Evolutionary conservation across 2,329 filamentous ascomycete species (phyloP), one percentile per base, ranked within the genome.

Genomic region (Leptographium lundbergii): DNA sequence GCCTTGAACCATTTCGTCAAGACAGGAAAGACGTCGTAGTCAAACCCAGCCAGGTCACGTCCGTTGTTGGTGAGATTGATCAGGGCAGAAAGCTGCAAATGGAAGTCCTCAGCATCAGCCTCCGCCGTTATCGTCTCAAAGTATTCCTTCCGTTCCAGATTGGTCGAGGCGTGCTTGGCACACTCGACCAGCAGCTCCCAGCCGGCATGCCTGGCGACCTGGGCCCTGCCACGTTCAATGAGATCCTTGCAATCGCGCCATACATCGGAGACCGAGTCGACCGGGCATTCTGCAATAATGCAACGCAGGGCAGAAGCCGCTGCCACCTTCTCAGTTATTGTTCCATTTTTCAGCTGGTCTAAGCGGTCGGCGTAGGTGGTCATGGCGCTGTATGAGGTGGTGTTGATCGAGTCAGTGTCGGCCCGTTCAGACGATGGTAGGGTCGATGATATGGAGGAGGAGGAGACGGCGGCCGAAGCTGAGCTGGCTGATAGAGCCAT

Each of bases 241-340:
- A 88, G 73, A 65, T 87, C 84, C 67, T 84, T 85, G 53, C 77
- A 82, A 17, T 82, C 81, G 63, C 82, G 79, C 82, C 85, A 88
- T 59, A 88, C 84, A 53, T 82, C 79, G 55, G 81, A 73, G 14
- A 84, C 77, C 6, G 80, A 77, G 60, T 78, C 79, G 32, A 85
- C 71, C 6, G 82, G 80, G 65, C 81, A 82, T 62, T 85, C 81
- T 36, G 77, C 70, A 39, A 86, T 75, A 60, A 79, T 75, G 65
- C 76, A 71, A 50, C 80, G 78, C 48, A 87, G 71, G n/a, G 77
- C 74, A 59, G 77, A 75, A 52, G 82, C 83, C 10, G 83, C 84
- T 27, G 77, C 71, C 25, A 84, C 73, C 48, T 82, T 76, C 63
- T 85, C 81, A 63, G 70, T 70, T 5, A 78, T 69, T 27, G 74